These are phyloP conservation scores for Fusarium clavum DNA, from an alignment of 2,329 filamentous ascomycete species.

Conservation along the genomic window DNA sequence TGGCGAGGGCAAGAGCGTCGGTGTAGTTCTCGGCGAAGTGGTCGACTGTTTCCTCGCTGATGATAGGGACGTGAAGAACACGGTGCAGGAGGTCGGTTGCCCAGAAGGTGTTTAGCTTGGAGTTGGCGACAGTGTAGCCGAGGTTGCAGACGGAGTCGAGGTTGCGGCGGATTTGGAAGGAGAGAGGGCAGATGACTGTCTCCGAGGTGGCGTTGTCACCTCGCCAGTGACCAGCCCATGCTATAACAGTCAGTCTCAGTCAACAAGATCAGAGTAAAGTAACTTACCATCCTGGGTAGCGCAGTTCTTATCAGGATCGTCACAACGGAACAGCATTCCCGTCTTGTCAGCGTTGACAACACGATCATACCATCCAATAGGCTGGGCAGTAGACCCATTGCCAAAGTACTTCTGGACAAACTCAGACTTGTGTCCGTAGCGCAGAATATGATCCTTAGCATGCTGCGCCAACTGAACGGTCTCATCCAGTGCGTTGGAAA, in stretches of 20 bases:
- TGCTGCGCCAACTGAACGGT: constrained; percentile 67
- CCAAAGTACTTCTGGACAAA: constrained; percentile 77
- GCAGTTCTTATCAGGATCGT: constrained; percentile 76
- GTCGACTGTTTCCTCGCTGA: constrained; percentile 70
- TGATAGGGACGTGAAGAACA: constrained; percentile 69
- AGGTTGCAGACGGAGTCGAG: constrained; percentile 70
- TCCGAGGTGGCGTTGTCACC: constrained; percentile 72
- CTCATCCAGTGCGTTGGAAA: constrained; percentile 68
- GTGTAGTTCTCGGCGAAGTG: constrained; percentile 72
- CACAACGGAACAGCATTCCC: constrained; percentile 72
- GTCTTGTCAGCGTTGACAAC: constrained; percentile 68
- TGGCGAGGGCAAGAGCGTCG: constrained; percentile 64
- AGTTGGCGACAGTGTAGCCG: constrained; percentile 70
- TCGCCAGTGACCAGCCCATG: constrained; percentile 76
- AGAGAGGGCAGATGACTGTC: constrained; percentile 76
- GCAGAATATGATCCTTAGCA: constrained; percentile 71
- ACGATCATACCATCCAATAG: constrained; percentile 72
- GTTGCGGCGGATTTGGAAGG: constrained; percentile 67
- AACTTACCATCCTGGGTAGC: constrained; percentile 57
- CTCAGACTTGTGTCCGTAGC: constrained; percentile 66
- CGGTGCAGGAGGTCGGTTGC: constrained; percentile 75
- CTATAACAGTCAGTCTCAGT: constrained; percentile 50
- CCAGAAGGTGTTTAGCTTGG: constrained; percentile 71
- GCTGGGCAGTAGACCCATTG: constrained; percentile 65
- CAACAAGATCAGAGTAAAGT: accelerated